Evolutionary conservation across 2,329 filamentous ascomycete genomes (phyloP).

Genomic region (Botrytis elliptica): DNA sequence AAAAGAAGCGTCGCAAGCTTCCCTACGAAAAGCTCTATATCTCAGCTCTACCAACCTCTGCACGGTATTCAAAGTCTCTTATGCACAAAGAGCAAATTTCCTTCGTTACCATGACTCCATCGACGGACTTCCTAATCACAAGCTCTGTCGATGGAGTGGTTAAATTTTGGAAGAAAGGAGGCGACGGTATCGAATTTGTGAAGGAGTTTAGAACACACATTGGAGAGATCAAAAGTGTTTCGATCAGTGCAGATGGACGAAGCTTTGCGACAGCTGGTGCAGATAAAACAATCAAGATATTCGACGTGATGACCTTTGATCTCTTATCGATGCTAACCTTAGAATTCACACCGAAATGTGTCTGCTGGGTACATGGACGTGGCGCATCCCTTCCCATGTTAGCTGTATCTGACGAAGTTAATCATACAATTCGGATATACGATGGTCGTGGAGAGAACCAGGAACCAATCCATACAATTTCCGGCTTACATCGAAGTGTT

Average conservation of each 20-base stretch:
- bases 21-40: constrained; percentile 95
- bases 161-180: constrained; percentile 98
- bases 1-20: constrained; percentile 88
- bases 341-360: constrained; percentile 69
- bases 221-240: constrained; percentile 80
- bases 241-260: constrained; percentile 82
- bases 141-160: constrained; percentile 93
- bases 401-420: constrained; percentile 75
- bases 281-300: constrained; percentile 79
- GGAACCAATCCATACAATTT: constrained; percentile 73
- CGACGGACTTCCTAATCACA: constrained; percentile 94
- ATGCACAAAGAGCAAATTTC: constrained; percentile 97
- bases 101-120: constrained; percentile 83
- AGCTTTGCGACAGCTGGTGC: constrained; percentile 87
- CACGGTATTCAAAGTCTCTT: constrained; percentile 88
- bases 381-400: constrained; percentile 85
- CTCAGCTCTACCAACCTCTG: constrained; percentile 77
- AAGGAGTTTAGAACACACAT: constrained; percentile 94
- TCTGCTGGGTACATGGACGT: constrained; percentile 90
- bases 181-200: constrained; percentile 89
- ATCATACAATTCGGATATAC: constrained; percentile 75
- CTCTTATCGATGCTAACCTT: constrained; percentile 79
- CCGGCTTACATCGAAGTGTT: constrained; percentile 75
- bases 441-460: constrained; percentile 84
- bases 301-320: constrained; percentile 83